Base-by-base conservation (phyloP, 495 filamentous ascomycete species). In the Neurospora sp. region DNA sequence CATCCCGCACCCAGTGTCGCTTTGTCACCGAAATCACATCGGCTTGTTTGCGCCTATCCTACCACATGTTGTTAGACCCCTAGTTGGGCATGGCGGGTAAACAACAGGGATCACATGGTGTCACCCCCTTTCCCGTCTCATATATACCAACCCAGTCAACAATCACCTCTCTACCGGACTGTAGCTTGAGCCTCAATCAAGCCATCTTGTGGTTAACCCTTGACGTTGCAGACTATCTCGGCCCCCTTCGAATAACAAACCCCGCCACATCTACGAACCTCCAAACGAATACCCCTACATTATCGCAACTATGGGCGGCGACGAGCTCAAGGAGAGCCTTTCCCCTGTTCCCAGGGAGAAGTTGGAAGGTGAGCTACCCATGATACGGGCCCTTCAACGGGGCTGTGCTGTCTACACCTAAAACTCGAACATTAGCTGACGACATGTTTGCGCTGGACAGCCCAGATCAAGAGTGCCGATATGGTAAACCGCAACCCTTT, bases 381-480 rank as follows among this genome's bases (percentile, higher is more conserved):
- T 65, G 48, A 65, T 31, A 65, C 14, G 22, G 53, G 27, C 27
- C 61, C 48, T 75, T 65, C 22, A 65, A 31, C 22, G 53, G 53
- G 53, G 53, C 53, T 65, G 53, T 65, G 27, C 31, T 31, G 14
- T 65, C 14, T 35, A 17, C 27, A 65, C 53, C 53, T 65, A 7
- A 65, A 65, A 65, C 53, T 8, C 17, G 53, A 14, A 35, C 22
- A 65, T 65, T 3, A 8, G 39, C 73, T 75, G 45, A 75, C 73
- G 22, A 38, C 1, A 31, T 70, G 42, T 61, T 20, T 20, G 14
- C 68, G 70, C 59, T 42, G 61, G 70, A 71, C 79, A 99, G 96
- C 92, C 71, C 93, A 96, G 81, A 90, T 99, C 80, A 98, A 98
- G 86, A 97, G 94, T 70, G 95, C 93, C 69, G 96, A 99, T 77